Percentiles rank a stretch among this genome's conserved stretches.
phyloP scores from a whole-genome alignment of 305 asterid species.

The Fraxinus sp. region DNA sequence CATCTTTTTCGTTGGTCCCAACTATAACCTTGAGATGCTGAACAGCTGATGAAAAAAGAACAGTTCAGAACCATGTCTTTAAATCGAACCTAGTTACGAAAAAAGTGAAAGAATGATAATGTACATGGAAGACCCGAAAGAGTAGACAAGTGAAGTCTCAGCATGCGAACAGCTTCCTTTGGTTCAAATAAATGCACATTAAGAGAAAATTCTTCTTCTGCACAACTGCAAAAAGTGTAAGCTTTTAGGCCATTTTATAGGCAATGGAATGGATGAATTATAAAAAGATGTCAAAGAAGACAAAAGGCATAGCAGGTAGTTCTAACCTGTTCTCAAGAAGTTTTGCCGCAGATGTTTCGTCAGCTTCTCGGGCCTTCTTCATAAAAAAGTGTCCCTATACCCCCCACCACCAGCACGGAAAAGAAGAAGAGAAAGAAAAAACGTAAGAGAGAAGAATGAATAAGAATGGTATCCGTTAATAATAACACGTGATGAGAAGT shows the following conservation, averaged over 20 bases:
- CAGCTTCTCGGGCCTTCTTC: conserved; percentile 75
- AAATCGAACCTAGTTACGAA: conserved; percentile 7
- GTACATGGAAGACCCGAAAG: conserved; percentile 62
- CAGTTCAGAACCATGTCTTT: conserved; percentile 6
- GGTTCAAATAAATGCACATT: conserved; percentile 59
- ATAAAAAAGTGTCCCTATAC: conserved; percentile 64
- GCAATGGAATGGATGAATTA: conserved; percentile 17
- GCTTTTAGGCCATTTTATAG: conserved; percentile 13
- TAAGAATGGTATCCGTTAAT: background rate
- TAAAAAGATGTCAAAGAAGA: conserved; percentile 9
- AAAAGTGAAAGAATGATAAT: conserved; percentile 27
- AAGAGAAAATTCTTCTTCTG: conserved; percentile 37
- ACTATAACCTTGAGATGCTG: conserved; percentile 51
- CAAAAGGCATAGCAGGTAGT: conserved; percentile 11
- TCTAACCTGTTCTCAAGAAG: conserved; percentile 58
- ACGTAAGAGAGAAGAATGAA: conserved; percentile 7
- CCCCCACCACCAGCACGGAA: conserved; percentile 17
- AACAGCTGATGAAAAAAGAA: conserved; percentile 46
- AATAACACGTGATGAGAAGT: background rate
- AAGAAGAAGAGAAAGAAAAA: conserved; percentile 1
- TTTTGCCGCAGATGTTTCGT: conserved; percentile 60
- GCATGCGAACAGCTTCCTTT: conserved; percentile 48
- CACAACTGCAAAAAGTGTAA: conserved; percentile 45
- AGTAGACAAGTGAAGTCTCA: conserved; percentile 47
- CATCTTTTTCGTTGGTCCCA: conserved; percentile 46